Evolutionary conservation across 2,329 filamentous ascomycete genomes (phyloP).

Genomic region (Fusarium graminum): DNA sequence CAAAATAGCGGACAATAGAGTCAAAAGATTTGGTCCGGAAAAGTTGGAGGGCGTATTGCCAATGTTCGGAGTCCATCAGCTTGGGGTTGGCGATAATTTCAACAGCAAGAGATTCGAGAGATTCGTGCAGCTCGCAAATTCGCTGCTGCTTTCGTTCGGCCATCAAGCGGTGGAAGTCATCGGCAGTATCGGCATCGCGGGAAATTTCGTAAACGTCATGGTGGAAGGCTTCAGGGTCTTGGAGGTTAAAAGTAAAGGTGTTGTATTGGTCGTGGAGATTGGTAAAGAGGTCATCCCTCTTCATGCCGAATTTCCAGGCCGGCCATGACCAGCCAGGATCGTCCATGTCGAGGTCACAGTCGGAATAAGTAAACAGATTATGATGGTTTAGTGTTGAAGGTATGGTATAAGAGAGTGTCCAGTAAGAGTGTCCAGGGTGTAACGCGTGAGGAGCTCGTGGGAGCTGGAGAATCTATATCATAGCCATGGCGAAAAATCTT

Average conservation of each 20-base stretch:
- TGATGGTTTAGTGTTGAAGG: slow-evolving; percentile 27
- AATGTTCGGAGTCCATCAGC: slow-evolving; percentile 70
- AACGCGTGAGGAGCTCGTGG: slow-evolving; percentile 45
- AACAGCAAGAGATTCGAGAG: slow-evolving; percentile 68
- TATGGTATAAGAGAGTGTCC: slow-evolving; percentile 32
- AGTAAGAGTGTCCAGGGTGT: slow-evolving; percentile 43
- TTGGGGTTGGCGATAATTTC: slow-evolving; percentile 72
- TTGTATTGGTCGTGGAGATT: slow-evolving; percentile 72
- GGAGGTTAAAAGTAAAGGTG: slow-evolving; percentile 67
- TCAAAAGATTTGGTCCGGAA: slow-evolving; percentile 71
- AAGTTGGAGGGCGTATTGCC: slow-evolving; percentile 69
- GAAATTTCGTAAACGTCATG: slow-evolving; percentile 72
- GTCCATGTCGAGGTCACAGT: slow-evolving; percentile 70
- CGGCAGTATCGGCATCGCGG: slow-evolving; percentile 61
- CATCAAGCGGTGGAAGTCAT: slow-evolving; percentile 68
- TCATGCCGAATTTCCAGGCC: slow-evolving; percentile 73
- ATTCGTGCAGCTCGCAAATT: slow-evolving; percentile 66
- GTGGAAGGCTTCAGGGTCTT: slow-evolving; percentile 72
- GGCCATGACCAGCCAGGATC: slow-evolving; percentile 68
- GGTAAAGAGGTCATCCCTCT: slow-evolving; percentile 69
- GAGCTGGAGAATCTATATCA: slow-evolving; percentile 48
- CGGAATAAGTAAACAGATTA: slow-evolving; percentile 32
- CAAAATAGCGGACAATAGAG: slow-evolving; percentile 71
- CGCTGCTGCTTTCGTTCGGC: slow-evolving; percentile 67
- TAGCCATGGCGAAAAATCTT: slow-evolving; percentile 43